Percentiles rank a stretch among this genome's conserved stretches.
Evolutionary conservation across 2,329 filamentous ascomycete species (phyloP).

Genomic region (Pseudogymnoascus sp.): DNA sequence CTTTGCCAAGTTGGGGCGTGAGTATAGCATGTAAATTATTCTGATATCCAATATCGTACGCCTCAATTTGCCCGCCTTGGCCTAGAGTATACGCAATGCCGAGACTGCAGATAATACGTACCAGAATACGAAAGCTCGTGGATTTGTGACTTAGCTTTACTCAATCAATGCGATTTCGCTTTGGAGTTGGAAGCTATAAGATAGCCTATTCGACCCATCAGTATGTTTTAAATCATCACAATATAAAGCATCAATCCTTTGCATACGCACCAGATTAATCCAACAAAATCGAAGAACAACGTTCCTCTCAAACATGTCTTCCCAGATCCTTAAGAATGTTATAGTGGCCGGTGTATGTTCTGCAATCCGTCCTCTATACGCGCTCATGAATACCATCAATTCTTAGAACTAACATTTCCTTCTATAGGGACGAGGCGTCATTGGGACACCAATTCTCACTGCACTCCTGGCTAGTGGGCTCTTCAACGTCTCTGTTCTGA

Average conservation of each 20-base stretch:
- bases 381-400: neutral
- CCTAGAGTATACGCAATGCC: neutral
- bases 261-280: neutral
- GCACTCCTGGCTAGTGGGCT: conserved; percentile 23
- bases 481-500: conserved; percentile 28
- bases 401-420: neutral
- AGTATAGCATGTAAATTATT: too few relatives aligned
- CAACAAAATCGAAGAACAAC: neutral
- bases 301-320: neutral
- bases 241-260: neutral
- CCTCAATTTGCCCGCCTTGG: neutral
- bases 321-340: neutral
- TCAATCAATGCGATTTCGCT: neutral
- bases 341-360: neutral
- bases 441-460: conserved; percentile 25
- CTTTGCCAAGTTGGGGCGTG: neutral
- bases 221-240: neutral
- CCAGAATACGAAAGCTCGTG: neutral
- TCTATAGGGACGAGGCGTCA: conserved; percentile 22
- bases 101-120: neutral
- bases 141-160: neutral
- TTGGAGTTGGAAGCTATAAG: neutral
- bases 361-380: neutral
- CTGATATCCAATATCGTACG: too few relatives aligned
- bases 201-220: neutral